Conservation (phyloP, 2,329 filamentous ascomycete species). For the Fusarium graminum region DNA sequence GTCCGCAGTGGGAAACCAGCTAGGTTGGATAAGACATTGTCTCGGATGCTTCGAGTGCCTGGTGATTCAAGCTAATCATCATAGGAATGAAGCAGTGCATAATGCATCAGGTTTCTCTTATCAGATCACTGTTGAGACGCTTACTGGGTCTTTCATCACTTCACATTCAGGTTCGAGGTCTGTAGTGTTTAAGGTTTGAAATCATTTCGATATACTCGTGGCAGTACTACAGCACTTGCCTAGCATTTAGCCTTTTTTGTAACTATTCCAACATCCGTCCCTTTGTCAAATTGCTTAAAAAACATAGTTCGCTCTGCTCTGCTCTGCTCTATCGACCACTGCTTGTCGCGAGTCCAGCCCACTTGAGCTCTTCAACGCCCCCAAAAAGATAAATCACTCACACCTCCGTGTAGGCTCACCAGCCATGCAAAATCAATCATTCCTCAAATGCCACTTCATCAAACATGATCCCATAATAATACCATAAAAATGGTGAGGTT, state of each 20-base stretch:
- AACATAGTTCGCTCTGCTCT: conserved; percentile 42
- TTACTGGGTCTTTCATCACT: not conserved
- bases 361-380: conserved; percentile 52
- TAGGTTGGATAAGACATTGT: not conserved
- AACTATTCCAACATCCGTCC: conserved; percentile 45
- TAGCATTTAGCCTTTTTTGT: conserved; percentile 47
- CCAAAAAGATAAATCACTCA: conserved; percentile 45
- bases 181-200: conserved; percentile 18
- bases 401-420: conserved; percentile 46
- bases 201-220: conserved; percentile 42
- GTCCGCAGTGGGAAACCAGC: conserved; percentile 1
- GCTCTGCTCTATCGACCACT: conserved; percentile 42
- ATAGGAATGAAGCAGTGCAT: conserved; percentile 1
- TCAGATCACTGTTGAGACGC: not conserved
- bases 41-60: conserved; percentile 1
- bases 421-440: conserved; percentile 49
- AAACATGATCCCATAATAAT: conserved; percentile 52
- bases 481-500: conserved; percentile 40
- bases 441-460: conserved; percentile 50
- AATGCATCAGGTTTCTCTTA: not conserved
- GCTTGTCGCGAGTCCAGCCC: conserved; percentile 46
- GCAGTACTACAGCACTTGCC: conserved; percentile 46
- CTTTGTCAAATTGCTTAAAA: conserved; percentile 43
- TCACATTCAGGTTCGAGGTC: conserved; percentile 1
- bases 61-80: not conserved